phyloP scores from a whole-genome alignment of 495 filamentous ascomycete species.

The Apodospora peruviana region DNA sequence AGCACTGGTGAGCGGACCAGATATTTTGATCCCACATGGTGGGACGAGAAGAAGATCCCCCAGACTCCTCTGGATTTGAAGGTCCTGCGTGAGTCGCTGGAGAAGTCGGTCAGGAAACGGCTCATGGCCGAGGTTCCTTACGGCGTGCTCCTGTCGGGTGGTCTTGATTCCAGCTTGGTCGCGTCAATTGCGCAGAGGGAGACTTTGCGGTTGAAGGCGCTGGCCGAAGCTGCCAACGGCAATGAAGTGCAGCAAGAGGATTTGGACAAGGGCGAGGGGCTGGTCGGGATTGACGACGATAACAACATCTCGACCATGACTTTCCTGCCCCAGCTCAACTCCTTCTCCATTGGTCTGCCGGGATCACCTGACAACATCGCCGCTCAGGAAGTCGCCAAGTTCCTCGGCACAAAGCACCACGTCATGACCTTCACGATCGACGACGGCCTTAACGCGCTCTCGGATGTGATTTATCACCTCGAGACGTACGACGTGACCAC shows the following conservation, averaged over 20 bases:
- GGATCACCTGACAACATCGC: conserved; percentile 86
- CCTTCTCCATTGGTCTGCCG: conserved; percentile 94
- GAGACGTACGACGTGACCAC: conserved; percentile 98
- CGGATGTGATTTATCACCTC: conserved; percentile 95
- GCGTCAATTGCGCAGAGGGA: conserved; percentile 94
- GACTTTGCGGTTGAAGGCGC: conserved; percentile 66
- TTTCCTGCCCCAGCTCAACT: conserved; percentile 88
- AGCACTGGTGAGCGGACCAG: conserved; percentile 71
- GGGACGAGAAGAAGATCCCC: conserved; percentile 75
- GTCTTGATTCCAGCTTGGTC: conserved; percentile 91
- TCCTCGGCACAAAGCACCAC: conserved; percentile 95
- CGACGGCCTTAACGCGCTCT: conserved; percentile 91
- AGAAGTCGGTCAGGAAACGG: conserved; percentile 89
- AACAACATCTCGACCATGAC: conserved; percentile 87
- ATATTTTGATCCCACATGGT: conserved; percentile 91
- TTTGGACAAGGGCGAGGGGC: conserved; percentile 52
- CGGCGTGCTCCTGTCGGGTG: conserved; percentile 90
- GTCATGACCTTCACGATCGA: conserved; percentile 96
- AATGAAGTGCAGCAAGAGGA: conserved; percentile 36
- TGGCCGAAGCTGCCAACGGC: conserved; percentile 43
- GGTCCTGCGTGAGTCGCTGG: conserved; percentile 69
- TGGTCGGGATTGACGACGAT: conserved; percentile 91
- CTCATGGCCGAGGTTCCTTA: conserved; percentile 99
- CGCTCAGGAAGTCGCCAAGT: conserved; percentile 83
- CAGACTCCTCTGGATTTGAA: conserved; percentile 76